A percentile compares a stretch with the other conserved stretches of the same genome.
Conservation (phyloP, 768 basidiomycete species). For the Tricholoma matsutake region DNA sequence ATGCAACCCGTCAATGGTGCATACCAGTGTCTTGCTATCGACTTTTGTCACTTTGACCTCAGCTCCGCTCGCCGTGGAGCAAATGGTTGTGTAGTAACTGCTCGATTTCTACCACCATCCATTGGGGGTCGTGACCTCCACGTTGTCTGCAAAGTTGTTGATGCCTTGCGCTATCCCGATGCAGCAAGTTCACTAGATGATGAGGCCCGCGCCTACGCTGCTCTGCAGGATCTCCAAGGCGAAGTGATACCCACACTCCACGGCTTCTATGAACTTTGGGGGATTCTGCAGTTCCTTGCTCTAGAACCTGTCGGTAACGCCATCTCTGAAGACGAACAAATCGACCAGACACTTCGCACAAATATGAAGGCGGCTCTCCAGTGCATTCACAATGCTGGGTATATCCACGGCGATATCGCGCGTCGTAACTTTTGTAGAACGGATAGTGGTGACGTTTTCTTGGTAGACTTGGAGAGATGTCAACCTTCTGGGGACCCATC, state of each 20-base stretch:
- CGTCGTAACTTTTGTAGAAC: neutral
- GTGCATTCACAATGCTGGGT: no score
- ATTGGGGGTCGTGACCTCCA: neutral
- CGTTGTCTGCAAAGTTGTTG: neutral
- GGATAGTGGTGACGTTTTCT: neutral
- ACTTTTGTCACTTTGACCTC: no score
- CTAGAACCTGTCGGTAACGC: no score
- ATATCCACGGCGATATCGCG: neutral
- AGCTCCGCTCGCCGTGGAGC: slow-evolving; percentile 1
- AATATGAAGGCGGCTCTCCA: slow-evolving; percentile 17
- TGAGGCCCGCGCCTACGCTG: neutral
- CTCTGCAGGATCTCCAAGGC: slow-evolving; percentile 1
- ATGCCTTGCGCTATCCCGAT: no score
- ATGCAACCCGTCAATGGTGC: no score
- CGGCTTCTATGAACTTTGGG: slow-evolving; percentile 2
- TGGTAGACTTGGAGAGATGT: neutral
- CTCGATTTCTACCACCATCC: no score
- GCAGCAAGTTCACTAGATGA: no score
- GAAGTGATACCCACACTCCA: slow-evolving; percentile 11
- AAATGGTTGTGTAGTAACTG: neutral
- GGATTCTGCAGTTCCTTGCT: no score
- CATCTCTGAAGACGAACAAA: no score
- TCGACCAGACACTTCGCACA: slow-evolving; percentile 1
- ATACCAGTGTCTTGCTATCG: no score
- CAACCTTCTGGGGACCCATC: neutral